Evolutionary conservation across 2,329 filamentous ascomycete species (phyloP).

Genomic region (Sphaerostilbella broomeana): DNA sequence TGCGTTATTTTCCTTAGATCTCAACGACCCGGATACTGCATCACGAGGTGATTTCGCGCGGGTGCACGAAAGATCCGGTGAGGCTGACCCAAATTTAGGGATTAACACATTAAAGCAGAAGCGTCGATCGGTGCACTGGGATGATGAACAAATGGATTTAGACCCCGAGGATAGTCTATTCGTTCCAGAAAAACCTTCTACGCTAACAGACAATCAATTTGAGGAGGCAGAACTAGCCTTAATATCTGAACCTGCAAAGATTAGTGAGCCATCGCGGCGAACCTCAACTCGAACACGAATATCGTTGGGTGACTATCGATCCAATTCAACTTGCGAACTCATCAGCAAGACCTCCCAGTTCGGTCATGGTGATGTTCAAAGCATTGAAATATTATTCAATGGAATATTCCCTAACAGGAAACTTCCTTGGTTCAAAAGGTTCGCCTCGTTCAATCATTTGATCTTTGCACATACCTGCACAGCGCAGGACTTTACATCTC

Average conservation of each 20-base stretch:
- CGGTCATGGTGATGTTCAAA: conserved; percentile 5
- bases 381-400: conserved; percentile 13
- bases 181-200: conserved; percentile 9
- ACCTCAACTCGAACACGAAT: conserved; percentile 7
- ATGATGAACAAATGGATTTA: conserved; percentile 19
- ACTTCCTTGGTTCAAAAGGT: conserved; percentile 21
- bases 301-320: background rate
- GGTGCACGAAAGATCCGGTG: too few species aligned
- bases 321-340: background rate
- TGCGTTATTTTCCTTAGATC: conserved; percentile 25
- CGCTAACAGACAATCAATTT: background rate
- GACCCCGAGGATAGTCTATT: conserved; percentile 21
- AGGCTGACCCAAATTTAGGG: too few species aligned
- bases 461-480: conserved; percentile 31
- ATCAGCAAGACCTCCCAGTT: conserved; percentile 14
- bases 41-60: too few species aligned
- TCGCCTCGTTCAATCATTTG: conserved; percentile 21
- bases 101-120: too few species aligned
- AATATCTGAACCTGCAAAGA: background rate
- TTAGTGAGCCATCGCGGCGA: background rate
- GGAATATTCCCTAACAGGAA: conserved; percentile 13
- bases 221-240: background rate
- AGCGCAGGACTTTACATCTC: conserved; percentile 25
- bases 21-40: background rate
- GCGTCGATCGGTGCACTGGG: conserved; percentile 22